phyloP scores from a whole-genome alignment of 352 stramenopile species.

The Globisporangium nunn region DNA sequence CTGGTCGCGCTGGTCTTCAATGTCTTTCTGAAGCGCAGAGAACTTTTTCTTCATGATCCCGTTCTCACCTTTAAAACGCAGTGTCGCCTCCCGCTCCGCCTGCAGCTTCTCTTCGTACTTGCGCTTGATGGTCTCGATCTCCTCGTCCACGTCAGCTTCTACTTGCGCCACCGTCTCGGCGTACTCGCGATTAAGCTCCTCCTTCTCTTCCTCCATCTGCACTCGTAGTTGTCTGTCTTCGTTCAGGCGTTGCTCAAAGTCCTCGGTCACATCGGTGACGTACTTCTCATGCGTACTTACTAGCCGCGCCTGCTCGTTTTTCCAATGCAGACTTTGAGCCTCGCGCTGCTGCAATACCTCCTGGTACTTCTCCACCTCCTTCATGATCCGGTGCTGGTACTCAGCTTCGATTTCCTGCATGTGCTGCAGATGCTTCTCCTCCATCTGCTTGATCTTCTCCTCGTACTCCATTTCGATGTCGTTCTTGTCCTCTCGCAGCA shows the following conservation, averaged over 20 bases:
- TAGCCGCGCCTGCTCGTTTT: conserved; percentile 55
- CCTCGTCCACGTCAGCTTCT: conserved; percentile 91
- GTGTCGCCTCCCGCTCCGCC: conserved; percentile 87
- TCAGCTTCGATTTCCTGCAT: conserved; percentile 87
- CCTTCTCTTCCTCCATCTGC: conserved; percentile 88
- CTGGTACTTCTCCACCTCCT: conserved; percentile 89
- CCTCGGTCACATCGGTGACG: conserved; percentile 85
- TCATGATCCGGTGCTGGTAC: conserved; percentile 93
- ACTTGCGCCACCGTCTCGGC: conserved; percentile 77
- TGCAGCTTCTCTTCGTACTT: conserved; percentile 89
- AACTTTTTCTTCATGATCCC: conserved; percentile 97
- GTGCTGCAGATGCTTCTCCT: conserved; percentile 88
- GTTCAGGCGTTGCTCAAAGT: conserved; percentile 88
- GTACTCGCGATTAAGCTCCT: conserved; percentile 81
- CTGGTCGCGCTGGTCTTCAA: conserved; percentile 93
- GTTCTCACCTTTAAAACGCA: conserved; percentile 94
- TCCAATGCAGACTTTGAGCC: conserved; percentile 67
- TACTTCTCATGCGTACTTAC: conserved; percentile 74
- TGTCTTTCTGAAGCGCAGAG: conserved; percentile 89
- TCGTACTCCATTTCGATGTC: conserved; percentile 90
- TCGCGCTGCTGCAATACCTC: conserved; percentile 81
- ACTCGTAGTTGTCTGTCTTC: conserved; percentile 80
- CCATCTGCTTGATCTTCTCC: conserved; percentile 90
- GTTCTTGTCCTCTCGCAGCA: conserved; percentile 88
- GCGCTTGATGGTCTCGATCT: conserved; percentile 86